A percentile compares a stretch with the other conserved stretches of the same genome.
phyloP scores from a whole-genome alignment of 1,284 basidiomycete species.

The Agaricales sp. region DNA sequence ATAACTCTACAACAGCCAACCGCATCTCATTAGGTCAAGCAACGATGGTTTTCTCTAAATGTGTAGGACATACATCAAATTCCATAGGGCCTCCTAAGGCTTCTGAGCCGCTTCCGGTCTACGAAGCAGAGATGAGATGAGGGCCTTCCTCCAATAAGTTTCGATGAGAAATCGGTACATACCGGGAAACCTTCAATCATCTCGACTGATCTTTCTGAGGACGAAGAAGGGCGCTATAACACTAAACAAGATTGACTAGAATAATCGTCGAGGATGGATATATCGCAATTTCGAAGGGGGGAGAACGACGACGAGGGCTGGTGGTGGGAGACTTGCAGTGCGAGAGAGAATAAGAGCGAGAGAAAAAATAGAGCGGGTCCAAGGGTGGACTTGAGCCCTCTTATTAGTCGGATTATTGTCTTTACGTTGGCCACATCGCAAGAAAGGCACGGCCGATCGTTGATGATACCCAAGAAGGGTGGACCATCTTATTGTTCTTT shows the following conservation, averaged over 20 bases:
- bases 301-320: conserved; percentile 34
- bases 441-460: no score
- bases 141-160: neutral
- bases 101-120: neutral
- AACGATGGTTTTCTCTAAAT: no score
- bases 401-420: conserved; percentile 35
- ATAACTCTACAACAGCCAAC: neutral
- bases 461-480: neutral
- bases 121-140: neutral
- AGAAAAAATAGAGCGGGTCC: conserved; percentile 5
- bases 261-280: neutral
- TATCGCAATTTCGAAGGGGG: conserved; percentile 17
- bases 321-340: conserved; percentile 24
- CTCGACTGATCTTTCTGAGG: conserved; percentile 35
- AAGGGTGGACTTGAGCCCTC: conserved; percentile 58
- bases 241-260: neutral
- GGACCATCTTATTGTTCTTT: neutral
- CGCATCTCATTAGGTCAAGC: neutral
- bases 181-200: conserved; percentile 13
- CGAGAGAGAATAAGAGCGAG: neutral
- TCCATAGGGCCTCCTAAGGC: neutral
- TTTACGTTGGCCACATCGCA: neutral
- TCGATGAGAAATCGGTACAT: neutral
- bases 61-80: neutral
- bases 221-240: conserved; percentile 13